Conservation (phyloP, 2,329 filamentous ascomycete species). For the Herpotrichia juniperi region DNA sequence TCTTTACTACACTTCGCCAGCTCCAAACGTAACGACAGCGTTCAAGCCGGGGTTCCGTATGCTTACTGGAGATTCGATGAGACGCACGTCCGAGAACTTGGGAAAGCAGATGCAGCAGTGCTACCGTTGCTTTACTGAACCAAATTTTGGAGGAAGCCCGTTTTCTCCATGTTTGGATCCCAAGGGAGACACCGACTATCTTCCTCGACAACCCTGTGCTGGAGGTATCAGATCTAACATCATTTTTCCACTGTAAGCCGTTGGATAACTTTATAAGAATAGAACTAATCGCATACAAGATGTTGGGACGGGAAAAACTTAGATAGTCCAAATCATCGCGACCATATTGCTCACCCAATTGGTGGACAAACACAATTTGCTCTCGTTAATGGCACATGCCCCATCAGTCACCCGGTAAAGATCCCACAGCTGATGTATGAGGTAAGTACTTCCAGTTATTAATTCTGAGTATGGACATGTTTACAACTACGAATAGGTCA, state of each 20-base stretch:
- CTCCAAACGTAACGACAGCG: constrained; percentile 20
- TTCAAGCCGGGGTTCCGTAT: constrained; percentile 35
- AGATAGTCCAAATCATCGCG: constrained; percentile 61
- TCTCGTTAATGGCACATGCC: constrained; percentile 38
- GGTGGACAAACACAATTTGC: constrained; percentile 30
- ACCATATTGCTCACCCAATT: constrained; percentile 48
- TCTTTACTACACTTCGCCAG: constrained; percentile 34
- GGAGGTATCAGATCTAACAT: constrained; percentile 56
- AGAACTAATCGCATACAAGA: background rate
- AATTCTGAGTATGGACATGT: background rate
- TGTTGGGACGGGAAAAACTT: constrained; percentile 57
- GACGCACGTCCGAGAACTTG: constrained; percentile 14
- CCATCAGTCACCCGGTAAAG: constrained; percentile 49
- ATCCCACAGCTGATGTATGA: constrained; percentile 55
- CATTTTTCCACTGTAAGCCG: constrained; percentile 50
- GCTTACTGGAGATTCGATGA: constrained; percentile 28
- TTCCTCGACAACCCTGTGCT: constrained; percentile 23
- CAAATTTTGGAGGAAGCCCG: constrained; percentile 44
- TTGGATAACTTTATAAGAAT: background rate
- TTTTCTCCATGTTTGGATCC: constrained; percentile 36
- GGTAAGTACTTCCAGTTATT: constrained; percentile 24
- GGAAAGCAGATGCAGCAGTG: constrained; percentile 45
- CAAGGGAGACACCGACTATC: constrained; percentile 28
- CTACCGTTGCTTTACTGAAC: constrained; percentile 52
- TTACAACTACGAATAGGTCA: constrained; percentile 28